phyloP scores from a whole-genome alignment of 2,329 filamentous ascomycete species.

The Stagonosporopsis cucurbitacearum region DNA sequence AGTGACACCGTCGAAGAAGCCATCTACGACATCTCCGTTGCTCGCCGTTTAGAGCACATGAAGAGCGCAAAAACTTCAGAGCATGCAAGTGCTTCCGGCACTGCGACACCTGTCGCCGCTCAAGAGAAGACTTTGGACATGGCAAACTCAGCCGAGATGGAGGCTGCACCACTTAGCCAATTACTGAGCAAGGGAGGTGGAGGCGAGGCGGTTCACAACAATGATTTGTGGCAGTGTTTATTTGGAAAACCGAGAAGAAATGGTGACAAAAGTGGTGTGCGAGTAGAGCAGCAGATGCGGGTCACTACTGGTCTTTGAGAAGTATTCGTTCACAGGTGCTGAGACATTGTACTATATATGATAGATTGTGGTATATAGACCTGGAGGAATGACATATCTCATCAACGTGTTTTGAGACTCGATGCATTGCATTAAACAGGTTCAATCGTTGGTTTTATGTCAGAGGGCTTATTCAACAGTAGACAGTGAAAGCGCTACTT shows the following conservation, averaged over 20 bases:
- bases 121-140: conserved; percentile 73
- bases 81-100: conserved; percentile 17
- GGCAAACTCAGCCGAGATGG: conserved; percentile 83
- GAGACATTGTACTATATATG: not conserved
- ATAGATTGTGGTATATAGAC: not conserved
- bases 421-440: not conserved
- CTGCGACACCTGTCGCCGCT: conserved; percentile 45
- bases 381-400: not conserved
- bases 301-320: conserved; percentile 48
- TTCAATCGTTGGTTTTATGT: not conserved
- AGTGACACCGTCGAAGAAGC: conserved; percentile 89
- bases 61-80: conserved; percentile 43
- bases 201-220: conserved; percentile 79
- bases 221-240: conserved; percentile 87
- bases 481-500: not conserved
- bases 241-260: conserved; percentile 65
- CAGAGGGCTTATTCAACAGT: not conserved
- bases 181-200: conserved; percentile 74
- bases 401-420: not conserved
- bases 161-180: conserved; percentile 72
- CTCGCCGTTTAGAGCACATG: conserved; percentile 79
- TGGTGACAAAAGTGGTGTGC: not conserved
- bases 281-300: conserved; percentile 1
- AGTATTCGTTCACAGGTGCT: not conserved
- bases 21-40: conserved; percentile 86